Evolutionary conservation across 257 asterid genomes (phyloP).

Genomic region (Dorcoceras hygrometricum): DNA sequence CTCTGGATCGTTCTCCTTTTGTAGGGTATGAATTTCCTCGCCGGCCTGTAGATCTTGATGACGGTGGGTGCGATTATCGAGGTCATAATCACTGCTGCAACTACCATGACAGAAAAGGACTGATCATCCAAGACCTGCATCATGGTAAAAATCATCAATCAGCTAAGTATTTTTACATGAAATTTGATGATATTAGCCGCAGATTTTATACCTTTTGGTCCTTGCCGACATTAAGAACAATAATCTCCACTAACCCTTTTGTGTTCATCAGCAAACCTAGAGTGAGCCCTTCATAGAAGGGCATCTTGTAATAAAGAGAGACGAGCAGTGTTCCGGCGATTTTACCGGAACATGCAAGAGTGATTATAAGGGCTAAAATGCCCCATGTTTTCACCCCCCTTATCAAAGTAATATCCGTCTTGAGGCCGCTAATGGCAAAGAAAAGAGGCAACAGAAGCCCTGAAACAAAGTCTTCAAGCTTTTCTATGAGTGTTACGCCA

Average conservation of each 20-base stretch:
- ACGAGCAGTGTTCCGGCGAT: slow-evolving; percentile 73
- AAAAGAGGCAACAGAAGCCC: slow-evolving; percentile 84
- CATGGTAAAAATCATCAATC: not conserved
- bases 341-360: slow-evolving; percentile 81
- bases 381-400: slow-evolving; percentile 60
- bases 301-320: slow-evolving; percentile 68
- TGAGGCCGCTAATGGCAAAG: slow-evolving; percentile 88
- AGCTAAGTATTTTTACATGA: not conserved
- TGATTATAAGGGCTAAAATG: slow-evolving; percentile 42
- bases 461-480: slow-evolving; percentile 82
- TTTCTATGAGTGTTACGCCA: slow-evolving; percentile 69
- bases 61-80: slow-evolving; percentile 62
- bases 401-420: slow-evolving; percentile 57
- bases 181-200: not conserved
- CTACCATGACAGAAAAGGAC: slow-evolving; percentile 80
- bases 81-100: slow-evolving; percentile 73
- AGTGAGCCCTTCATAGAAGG: slow-evolving; percentile 75
- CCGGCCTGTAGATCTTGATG: slow-evolving; percentile 67
- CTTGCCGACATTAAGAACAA: slow-evolving; percentile 91
- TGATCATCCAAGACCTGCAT: slow-evolving; percentile 70
- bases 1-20: slow-evolving; percentile 65
- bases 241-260: slow-evolving; percentile 92
- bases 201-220: slow-evolving; percentile 64
- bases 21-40: slow-evolving; percentile 50
- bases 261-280: slow-evolving; percentile 94